Evolutionary conservation across 441 rosid species (phyloP), one percentile per base, ranked within the genome.

Genomic region (Gossypium schwendimanii): DNA sequence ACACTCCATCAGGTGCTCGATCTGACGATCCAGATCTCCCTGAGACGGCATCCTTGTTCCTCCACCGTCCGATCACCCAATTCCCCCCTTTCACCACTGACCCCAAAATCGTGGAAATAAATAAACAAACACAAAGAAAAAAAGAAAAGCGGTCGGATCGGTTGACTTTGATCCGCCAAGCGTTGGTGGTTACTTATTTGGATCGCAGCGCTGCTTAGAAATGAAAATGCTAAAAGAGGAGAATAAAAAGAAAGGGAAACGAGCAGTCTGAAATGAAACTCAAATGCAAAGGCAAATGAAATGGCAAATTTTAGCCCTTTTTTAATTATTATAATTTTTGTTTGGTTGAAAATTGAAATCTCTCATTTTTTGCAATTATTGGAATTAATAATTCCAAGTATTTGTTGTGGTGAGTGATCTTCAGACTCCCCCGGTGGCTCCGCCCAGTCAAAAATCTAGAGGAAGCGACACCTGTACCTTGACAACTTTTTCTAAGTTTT

Each of bases 1-100:
- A 85, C 99, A 95, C 82, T 91, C 94, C 99, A 92, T 92, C 81
- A 95, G 84, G 79, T 88, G 98, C 80, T 85, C 96, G 93, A 92
- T 95, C 96, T 95, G 98, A 74, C 91, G 91, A 84, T 92, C 98
- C 75, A 95, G 90, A 90, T 89, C 97, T 80, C 93, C 97, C 72
- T 89, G 89, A 47, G 88, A 80, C 83, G 97, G 90, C 97, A 88
- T 89, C 90, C 70, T 82, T 53, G 59, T 24, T 64, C 50, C 65
- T 45, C 54, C 75, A 63, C 63, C 66, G 41, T 41, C 68, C 57
- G 70, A 76, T 54, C 53, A 71, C 49, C 80, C 28, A 33, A 72
- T 67, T 1, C 39, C 68, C 6, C 58, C 41, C 7, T 44, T 63
- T 21, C 54, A 70, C 64, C 63, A 60, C 45, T 31, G 57, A 45